phyloP scores from a whole-genome alignment of 2,329 filamentous ascomycete species.

The Dactylellina parvicollis region DNA sequence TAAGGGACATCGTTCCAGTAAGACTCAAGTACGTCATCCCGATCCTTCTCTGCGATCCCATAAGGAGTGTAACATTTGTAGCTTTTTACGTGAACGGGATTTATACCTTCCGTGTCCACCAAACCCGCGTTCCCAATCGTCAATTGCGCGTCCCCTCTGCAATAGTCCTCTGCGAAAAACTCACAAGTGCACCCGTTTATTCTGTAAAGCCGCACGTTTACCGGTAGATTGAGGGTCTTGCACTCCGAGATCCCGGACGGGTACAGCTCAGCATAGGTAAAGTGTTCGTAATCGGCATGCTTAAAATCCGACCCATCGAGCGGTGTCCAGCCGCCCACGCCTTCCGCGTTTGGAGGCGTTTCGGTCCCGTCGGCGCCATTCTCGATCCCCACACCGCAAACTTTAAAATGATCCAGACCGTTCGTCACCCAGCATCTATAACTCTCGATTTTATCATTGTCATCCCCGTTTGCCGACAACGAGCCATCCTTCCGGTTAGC shows the following conservation, averaged over 20 bases:
- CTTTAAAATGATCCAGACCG: not conserved
- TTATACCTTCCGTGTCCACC: not conserved
- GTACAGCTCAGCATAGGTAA: too few relatives aligned
- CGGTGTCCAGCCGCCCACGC: too few relatives aligned
- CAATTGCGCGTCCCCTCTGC: not conserved
- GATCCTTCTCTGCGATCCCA: not conserved
- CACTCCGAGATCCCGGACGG: too few relatives aligned
- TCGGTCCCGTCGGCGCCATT: not conserved
- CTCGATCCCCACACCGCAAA: not conserved
- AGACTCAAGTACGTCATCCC: not conserved
- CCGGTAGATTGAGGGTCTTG: too few relatives aligned
- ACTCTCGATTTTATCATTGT: not conserved
- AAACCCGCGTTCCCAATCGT: not conserved
- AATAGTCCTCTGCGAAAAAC: not conserved
- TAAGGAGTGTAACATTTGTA: slow-evolving; percentile 14
- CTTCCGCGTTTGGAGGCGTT: too few relatives aligned
- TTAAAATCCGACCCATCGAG: too few relatives aligned
- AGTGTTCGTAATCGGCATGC: too few relatives aligned
- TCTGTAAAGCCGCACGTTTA: not conserved
- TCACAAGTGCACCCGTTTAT: slow-evolving; percentile 7
- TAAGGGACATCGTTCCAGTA: not conserved
- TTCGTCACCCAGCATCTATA: slow-evolving; percentile 6
- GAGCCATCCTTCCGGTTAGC: too few relatives aligned
- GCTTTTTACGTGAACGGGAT: not conserved
- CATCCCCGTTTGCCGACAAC: not conserved